Percentiles rank a stretch among this genome's conserved stretches.
phyloP scores from a whole-genome alignment of 306 rosid genomes.

The Lupinus albus region DNA sequence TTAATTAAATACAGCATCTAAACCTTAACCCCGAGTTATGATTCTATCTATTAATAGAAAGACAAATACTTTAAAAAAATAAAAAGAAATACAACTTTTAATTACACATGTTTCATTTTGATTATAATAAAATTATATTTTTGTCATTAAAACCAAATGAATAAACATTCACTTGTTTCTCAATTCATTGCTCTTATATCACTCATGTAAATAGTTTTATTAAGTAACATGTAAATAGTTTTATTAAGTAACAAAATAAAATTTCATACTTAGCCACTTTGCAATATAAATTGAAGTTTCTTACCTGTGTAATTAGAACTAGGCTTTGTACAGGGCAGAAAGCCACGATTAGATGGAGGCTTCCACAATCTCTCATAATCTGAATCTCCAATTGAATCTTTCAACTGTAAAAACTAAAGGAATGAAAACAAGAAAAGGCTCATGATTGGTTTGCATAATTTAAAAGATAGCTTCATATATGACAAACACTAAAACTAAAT shows the following conservation, averaged over 20 bases:
- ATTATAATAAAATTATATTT: too few relatives aligned
- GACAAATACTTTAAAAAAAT: too few relatives aligned
- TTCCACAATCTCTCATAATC: constrained; percentile 84
- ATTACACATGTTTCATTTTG: too few relatives aligned
- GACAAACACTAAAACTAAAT: constrained; percentile 13
- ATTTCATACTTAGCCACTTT: not conserved
- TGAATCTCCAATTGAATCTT: constrained; percentile 45
- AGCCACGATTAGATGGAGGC: constrained; percentile 66
- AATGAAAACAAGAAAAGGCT: constrained; percentile 55
- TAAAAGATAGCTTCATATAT: not conserved
- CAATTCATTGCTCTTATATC: too few relatives aligned
- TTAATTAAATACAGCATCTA: constrained; percentile 33
- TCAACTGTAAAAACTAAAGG: constrained; percentile 61
- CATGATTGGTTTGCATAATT: constrained; percentile 47
- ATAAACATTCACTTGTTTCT: too few relatives aligned
- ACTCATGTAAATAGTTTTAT: too few relatives aligned
- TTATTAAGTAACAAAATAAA: too few relatives aligned
- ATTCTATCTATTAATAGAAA: too few relatives aligned
- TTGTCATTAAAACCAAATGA: too few relatives aligned
- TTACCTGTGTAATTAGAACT: constrained; percentile 70
- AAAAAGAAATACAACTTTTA: too few relatives aligned
- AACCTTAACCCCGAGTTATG: too few relatives aligned
- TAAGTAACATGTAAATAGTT: too few relatives aligned
- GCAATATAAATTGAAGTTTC: constrained; percentile 35
- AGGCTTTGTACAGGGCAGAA: constrained; percentile 72